Base-by-base conservation (phyloP, 2,329 filamentous ascomycete species). In the Orbilia ellipsospora region DNA sequence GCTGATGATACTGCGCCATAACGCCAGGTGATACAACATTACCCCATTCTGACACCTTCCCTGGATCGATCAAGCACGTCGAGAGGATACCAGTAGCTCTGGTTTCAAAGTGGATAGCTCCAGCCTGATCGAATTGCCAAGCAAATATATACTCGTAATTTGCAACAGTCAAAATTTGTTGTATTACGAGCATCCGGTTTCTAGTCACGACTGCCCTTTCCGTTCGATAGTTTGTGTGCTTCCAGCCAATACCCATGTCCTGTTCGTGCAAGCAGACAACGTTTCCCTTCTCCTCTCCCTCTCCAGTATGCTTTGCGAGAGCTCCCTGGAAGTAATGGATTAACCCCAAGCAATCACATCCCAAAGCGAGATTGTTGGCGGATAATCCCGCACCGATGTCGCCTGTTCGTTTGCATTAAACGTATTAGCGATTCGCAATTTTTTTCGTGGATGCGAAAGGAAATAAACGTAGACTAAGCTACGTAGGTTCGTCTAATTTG, bases 81-180 rank as follows among this genome's bases (percentile, higher is more conserved):
- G 86, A 89, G 13, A 91, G 83, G 72, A 91, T 90, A 6, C 89
- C 89, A 0, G 89, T 91, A 16, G 89, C 89, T 50, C 89, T 87
- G 54, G 88, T 74, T 81, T 92, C 90, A 79, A 90, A 89, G 78
- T 85, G 85, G 60, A 91, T 80, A 78, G 90, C 88, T 73, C 88
- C 90, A 4, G 89, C 89, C 81, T 91, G 90, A 81, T 90, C 90
- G 83, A 92, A 90, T 66, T 89, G 87, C 82, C 89, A 92, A 7
- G 89, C 89, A 48, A 92, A 85, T 78, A 92, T 90, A 80, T 92
- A 92, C 80, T 91, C 90, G 82, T 91, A 91, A 82, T 91, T 91
- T 16, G 88, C 85, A 10, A 91, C 88, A 0, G 70, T 74, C 63
- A 74, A 67, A 56, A 74, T 74, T 68, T 74, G 70, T 68, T 74